Conservation (phyloP, 495 filamentous ascomycete species). For the Oleoguttula mirabilis region DNA sequence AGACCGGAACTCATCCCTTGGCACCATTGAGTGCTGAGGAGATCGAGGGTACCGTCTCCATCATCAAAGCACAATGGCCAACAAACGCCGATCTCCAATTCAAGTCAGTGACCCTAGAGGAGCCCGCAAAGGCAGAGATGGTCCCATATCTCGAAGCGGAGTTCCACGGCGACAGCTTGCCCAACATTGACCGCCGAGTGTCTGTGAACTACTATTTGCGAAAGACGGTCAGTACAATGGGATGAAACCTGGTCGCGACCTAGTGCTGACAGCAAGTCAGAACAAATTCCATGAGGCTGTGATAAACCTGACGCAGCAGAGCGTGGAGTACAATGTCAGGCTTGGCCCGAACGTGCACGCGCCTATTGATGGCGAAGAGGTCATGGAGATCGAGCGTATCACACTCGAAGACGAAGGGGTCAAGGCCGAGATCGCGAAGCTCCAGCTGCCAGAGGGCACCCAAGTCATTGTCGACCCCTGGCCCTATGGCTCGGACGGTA, state of each 20-base stretch:
- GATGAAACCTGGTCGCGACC: not conserved
- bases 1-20: conserved; percentile 39
- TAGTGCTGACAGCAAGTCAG: no score
- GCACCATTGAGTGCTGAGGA: conserved; percentile 47
- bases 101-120: conserved; percentile 53
- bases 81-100: conserved; percentile 43
- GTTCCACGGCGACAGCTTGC: conserved; percentile 25
- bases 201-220: conserved; percentile 54
- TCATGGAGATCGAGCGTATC: conserved; percentile 45
- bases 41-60: conserved; percentile 34
- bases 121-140: conserved; percentile 50
- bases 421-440: conserved; percentile 50
- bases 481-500: conserved; percentile 57
- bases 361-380: conserved; percentile 47
- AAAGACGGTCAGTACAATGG: conserved; percentile 50
- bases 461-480: conserved; percentile 54
- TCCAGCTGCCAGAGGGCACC: conserved; percentile 50
- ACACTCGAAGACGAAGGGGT: conserved; percentile 45
- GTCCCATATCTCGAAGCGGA: conserved; percentile 42
- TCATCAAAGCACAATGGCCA: conserved; percentile 41
- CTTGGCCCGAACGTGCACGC: conserved; percentile 46
- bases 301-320: conserved; percentile 41
- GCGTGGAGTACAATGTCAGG: conserved; percentile 47
- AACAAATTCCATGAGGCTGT: conserved; percentile 57
- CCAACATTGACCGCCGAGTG: conserved; percentile 38